These are phyloP conservation scores for Botryobasidium botryosum DNA, from an alignment of 768 basidiomycete species.

Conservation along the genomic window DNA sequence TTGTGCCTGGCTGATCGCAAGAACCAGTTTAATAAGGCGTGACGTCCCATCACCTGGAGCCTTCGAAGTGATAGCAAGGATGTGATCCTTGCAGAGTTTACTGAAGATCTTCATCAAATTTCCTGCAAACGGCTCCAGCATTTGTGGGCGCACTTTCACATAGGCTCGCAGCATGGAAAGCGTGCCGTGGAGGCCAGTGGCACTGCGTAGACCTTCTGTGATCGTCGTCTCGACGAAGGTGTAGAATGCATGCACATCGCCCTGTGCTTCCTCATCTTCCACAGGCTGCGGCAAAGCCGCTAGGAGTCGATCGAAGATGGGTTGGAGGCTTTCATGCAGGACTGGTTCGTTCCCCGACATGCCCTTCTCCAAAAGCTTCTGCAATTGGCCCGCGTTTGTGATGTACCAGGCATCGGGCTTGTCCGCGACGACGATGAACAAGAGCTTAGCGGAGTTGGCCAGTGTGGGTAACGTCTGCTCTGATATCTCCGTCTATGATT, in stretches of 20 bases:
- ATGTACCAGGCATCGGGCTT: constrained; percentile 73
- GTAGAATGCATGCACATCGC: constrained; percentile 63
- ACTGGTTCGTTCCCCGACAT: constrained; percentile 60
- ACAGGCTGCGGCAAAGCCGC: constrained; percentile 48
- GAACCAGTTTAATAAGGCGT: constrained; percentile 45
- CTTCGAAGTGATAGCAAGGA: constrained; percentile 30
- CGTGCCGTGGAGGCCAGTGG: constrained; percentile 54
- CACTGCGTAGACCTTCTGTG: constrained; percentile 61
- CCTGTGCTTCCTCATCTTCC: constrained; percentile 44
- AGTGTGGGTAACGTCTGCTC: constrained; percentile 1
- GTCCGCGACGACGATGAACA: constrained; percentile 70
- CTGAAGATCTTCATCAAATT: constrained; percentile 69
- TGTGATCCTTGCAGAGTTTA: constrained; percentile 78
- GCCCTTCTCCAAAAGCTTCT: constrained; percentile 76
- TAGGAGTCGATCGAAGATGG: constrained; percentile 68
- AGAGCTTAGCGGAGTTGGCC: constrained; percentile 66
- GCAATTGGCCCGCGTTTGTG: constrained; percentile 50
- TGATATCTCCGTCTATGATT: constrained; percentile 5
- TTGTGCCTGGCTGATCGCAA: constrained; percentile 72
- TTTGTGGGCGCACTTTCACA: constrained; percentile 61
- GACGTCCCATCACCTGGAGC: constrained; percentile 47
- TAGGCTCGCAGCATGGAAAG: constrained; percentile 79
- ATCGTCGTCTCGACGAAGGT: constrained; percentile 57
- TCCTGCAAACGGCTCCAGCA: constrained; percentile 62
- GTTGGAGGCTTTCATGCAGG: constrained; percentile 67